Evolutionary conservation across 1,284 basidiomycete genomes (phyloP).

Genomic region (Puccinia sorghi): DNA sequence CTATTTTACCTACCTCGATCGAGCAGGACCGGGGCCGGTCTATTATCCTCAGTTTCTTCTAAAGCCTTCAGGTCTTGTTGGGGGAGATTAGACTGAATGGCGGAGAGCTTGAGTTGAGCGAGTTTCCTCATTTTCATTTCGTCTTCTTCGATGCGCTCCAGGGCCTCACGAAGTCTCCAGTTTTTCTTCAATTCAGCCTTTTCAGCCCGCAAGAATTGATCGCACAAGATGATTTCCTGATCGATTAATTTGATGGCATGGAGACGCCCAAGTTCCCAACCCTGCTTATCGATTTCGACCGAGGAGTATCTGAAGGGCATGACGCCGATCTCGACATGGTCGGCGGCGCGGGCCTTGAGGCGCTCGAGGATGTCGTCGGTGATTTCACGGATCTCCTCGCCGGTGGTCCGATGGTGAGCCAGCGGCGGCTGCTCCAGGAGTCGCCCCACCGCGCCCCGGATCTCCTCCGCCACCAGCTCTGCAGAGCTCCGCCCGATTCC

Average conservation of each 20-base stretch:
- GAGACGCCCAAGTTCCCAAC: slow-evolving; percentile 84
- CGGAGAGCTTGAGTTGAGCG: slow-evolving; percentile 57
- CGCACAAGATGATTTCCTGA: slow-evolving; percentile 80
- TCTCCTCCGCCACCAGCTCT: slow-evolving; percentile 88
- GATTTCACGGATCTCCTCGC: slow-evolving; percentile 85
- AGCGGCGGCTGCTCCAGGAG: slow-evolving; percentile 70
- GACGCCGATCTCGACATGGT: slow-evolving; percentile 99
- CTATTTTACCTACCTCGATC: slow-evolving; percentile 37
- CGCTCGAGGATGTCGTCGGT: slow-evolving; percentile 89
- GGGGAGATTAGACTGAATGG: background rate
- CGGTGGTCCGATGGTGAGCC: slow-evolving; percentile 80
- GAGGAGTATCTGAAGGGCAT: slow-evolving; percentile 95
- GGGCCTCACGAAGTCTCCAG: slow-evolving; percentile 73
- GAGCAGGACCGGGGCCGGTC: slow-evolving; percentile 40
- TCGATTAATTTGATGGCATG: slow-evolving; percentile 76
- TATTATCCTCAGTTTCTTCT: slow-evolving; percentile 37
- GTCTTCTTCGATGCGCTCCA: slow-evolving; percentile 76
- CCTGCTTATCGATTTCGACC: slow-evolving; percentile 79
- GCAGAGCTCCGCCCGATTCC: slow-evolving; percentile 95
- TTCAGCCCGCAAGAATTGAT: slow-evolving; percentile 64
- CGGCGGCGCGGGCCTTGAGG: slow-evolving; percentile 84
- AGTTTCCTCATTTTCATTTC: slow-evolving; percentile 79
- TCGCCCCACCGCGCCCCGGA: slow-evolving; percentile 68
- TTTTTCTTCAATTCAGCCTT: slow-evolving; percentile 78
- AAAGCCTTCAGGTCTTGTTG: background rate